A percentile compares a stretch with the other conserved stretches of the same genome.
Evolutionary conservation across 2,329 filamentous ascomycete species (phyloP).

Genomic region (Fusarium globosum): DNA sequence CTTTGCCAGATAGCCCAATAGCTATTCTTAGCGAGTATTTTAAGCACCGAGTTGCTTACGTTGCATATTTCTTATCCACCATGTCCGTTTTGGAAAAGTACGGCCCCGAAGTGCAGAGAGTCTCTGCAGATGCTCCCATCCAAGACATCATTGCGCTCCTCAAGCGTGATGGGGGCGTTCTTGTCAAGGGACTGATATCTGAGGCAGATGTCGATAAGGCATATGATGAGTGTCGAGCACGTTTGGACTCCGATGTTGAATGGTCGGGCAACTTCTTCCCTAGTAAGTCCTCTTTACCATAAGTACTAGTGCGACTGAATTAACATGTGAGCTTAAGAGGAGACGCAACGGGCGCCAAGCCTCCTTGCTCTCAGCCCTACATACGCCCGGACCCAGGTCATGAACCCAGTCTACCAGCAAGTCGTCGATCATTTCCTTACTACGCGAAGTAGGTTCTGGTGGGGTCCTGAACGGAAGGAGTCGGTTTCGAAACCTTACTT

Average conservation of each 20-base stretch:
- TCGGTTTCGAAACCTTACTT: constrained; percentile 30
- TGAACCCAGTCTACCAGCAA: constrained; percentile 27
- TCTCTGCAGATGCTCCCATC: not conserved
- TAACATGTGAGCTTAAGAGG: not conserved
- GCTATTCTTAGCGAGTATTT: not conserved
- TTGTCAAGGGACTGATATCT: not conserved
- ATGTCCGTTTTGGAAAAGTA: not conserved
- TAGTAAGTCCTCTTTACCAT: not conserved
- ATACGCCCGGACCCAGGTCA: constrained; percentile 24
- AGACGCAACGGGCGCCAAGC: constrained; percentile 23
- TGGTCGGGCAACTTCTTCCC: constrained; percentile 13
- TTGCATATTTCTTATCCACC: rapidly evolving
- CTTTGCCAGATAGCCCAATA: not conserved
- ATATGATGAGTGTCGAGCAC: not conserved
- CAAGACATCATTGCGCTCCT: constrained; percentile 1
- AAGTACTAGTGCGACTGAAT: rapidly evolving
- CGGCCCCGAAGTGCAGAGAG: not conserved
- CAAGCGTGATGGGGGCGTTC: constrained; percentile 13
- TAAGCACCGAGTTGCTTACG: not conserved
- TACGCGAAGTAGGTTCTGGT: constrained; percentile 32
- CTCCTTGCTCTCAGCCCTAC: constrained; percentile 27
- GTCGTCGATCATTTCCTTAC: constrained; percentile 31
- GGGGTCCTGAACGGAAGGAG: constrained; percentile 26
- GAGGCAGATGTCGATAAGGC: not conserved
- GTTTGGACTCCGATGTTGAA: not conserved